These are phyloP conservation scores for Scheffersomyces illinoinensis DNA, from an alignment of 1,139 yeast species.

Conservation along the genomic window DNA sequence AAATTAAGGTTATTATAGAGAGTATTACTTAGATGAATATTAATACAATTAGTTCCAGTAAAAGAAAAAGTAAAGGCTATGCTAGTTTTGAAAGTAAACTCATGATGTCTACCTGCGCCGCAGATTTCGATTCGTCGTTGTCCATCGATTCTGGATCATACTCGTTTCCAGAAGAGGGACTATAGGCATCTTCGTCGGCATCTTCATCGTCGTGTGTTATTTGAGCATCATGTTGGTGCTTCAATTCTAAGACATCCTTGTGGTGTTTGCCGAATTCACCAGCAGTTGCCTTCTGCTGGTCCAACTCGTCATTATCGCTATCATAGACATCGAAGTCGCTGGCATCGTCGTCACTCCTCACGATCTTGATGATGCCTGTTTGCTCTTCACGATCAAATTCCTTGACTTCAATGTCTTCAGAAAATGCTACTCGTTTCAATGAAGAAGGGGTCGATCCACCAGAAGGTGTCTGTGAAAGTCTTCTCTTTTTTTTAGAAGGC, in stretches of 20 bases:
- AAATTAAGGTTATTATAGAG: slow-evolving; percentile 5
- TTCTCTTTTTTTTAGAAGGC: slow-evolving; percentile 11
- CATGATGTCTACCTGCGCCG: slow-evolving; percentile 25
- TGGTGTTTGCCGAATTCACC: slow-evolving; percentile 22
- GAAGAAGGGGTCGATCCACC: slow-evolving; percentile 31
- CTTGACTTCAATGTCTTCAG: slow-evolving; percentile 47
- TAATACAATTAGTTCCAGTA: background rate
- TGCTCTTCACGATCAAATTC: slow-evolving; percentile 43
- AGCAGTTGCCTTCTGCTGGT: slow-evolving; percentile 4
- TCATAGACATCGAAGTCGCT: slow-evolving; percentile 12
- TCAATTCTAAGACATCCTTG: slow-evolving; percentile 33
- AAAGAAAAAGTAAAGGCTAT: slow-evolving; percentile 5
- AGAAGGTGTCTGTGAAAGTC: slow-evolving; percentile 21
- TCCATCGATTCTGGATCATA: slow-evolving; percentile 4
- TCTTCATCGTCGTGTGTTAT: slow-evolving; percentile 5
- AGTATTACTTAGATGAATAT: background rate
- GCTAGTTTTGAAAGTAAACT: slow-evolving; percentile 38
- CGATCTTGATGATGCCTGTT: slow-evolving; percentile 21
- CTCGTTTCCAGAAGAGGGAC: slow-evolving; percentile 16
- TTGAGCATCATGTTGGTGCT: slow-evolving; percentile 19
- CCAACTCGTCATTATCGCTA: slow-evolving; percentile 8
- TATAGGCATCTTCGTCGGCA: slow-evolving; percentile 21
- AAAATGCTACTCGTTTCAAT: slow-evolving; percentile 44
- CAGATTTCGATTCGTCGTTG: slow-evolving; percentile 13
- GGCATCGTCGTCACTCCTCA: slow-evolving; percentile 11